phyloP scores from a whole-genome alignment of 169 alveolate genomes.

The Hepatocystis sp. region DNA sequence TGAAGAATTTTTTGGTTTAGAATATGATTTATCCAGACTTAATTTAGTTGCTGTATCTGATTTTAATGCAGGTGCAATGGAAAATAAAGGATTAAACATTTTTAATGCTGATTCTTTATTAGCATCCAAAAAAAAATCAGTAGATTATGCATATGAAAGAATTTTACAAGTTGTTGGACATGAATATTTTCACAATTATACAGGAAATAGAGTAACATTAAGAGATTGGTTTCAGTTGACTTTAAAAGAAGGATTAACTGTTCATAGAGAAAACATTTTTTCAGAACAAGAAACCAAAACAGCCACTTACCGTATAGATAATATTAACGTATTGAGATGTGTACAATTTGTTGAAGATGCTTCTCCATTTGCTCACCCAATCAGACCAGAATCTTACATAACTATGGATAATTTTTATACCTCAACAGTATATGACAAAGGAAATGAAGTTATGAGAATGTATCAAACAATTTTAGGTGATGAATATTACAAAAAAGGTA shows the following conservation, averaged over 20 bases:
- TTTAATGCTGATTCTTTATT: conserved; percentile 91
- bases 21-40: conserved; percentile 92
- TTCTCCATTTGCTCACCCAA: conserved; percentile 95
- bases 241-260: conserved; percentile 95
- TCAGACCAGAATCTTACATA: conserved; percentile 93
- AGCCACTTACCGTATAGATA: conserved; percentile 89
- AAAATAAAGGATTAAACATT: conserved; percentile 93
- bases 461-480: conserved; percentile 93
- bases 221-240: conserved; percentile 96
- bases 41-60: conserved; percentile 92
- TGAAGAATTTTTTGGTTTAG: conserved; percentile 92
- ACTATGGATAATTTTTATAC: conserved; percentile 95
- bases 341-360: conserved; percentile 92
- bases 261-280: conserved; percentile 92
- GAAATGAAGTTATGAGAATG: conserved; percentile 97
- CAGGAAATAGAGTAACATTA: conserved; percentile 95
- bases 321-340: conserved; percentile 87
- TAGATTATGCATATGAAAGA: conserved; percentile 91
- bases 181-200: conserved; percentile 96
- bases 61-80: conserved; percentile 96
- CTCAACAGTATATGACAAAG: conserved; percentile 94
- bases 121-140: conserved; percentile 90
- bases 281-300: conserved; percentile 86
- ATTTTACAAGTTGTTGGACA: conserved; percentile 93
- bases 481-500: conserved; percentile 93